Base-by-base conservation (phyloP, 2,329 filamentous ascomycete species). In the Fusarium annulatum region DNA sequence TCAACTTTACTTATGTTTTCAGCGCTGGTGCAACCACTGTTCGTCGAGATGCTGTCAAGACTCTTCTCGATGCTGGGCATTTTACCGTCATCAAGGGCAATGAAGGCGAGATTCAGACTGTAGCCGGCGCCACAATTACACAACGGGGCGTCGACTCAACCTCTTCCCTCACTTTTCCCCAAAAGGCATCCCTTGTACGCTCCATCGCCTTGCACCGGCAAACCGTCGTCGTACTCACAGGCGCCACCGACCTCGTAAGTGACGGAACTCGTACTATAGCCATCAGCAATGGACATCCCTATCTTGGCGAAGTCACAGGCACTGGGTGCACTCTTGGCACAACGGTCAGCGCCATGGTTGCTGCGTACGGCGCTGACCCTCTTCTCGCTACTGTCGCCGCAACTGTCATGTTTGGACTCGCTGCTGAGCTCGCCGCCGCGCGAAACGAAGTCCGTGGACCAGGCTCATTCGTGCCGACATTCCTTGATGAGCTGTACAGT, bases 71-170 rank as follows among this genome's bases (percentile, higher is more conserved):
- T 0, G 87, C 86, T 6, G 95, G 94, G 43, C 94, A 94, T 81
- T 93, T 97, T 77, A 90, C 94, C 81, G 86, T 98, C 46, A 95
- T 98, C 82, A 98, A 98, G 81, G 96, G 96, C 55, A 98, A 98
- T 82, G 94, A 97, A 80, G 91, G 92, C 61, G 96, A 98, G 82
- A 95, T 98, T 69, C 86, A 88, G 53, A 91, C 93, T 6, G 90
- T 96, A 1, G 89, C 88, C 43, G 92, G 92, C 46, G 85, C 88
- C 48, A 71, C 79, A 70, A 49, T 80, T 51, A 69, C 73, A 41
- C 96, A 98, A 82, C 91, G 92, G 48, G 96, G 96, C 55, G 96
- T 98, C 16, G 96, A 98, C 82, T 94, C 92, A 71, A 89, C 88
- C 8, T 90, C 90, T 79, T 90, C 76, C 79, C 86, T 85, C 81